phyloP scores from a whole-genome alignment of 1,284 basidiomycete genomes.

The Heterobasidion parviporum region DNA sequence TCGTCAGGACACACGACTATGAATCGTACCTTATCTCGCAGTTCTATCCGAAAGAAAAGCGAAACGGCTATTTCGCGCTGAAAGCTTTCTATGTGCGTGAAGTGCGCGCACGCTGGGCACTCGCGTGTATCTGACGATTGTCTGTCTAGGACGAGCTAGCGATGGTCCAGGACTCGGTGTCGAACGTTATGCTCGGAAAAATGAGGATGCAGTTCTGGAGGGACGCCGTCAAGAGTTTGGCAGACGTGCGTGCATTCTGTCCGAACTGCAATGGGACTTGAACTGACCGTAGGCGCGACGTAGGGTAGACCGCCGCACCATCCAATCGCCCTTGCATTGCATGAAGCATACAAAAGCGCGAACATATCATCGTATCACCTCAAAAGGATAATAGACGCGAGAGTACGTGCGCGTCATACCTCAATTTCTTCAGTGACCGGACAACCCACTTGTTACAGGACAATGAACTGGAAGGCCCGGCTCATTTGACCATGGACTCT shows the following conservation, averaged over 20 bases:
- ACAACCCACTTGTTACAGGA: conserved; percentile 39
- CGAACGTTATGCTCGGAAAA: conserved; percentile 73
- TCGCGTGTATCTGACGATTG: background rate
- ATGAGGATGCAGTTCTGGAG: conserved; percentile 94
- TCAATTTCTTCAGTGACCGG: background rate
- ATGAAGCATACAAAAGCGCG: conserved; percentile 43
- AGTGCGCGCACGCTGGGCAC: background rate
- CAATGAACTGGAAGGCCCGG: conserved; percentile 60
- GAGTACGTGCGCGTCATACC: conserved; percentile 41
- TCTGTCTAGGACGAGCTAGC: conserved; percentile 71
- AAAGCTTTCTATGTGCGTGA: conserved; percentile 81
- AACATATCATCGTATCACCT: conserved; percentile 70
- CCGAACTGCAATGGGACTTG: background rate
- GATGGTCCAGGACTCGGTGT: conserved; percentile 72
- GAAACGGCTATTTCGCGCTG: conserved; percentile 72
- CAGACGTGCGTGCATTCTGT: conserved; percentile 42
- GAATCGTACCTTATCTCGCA: conserved; percentile 74
- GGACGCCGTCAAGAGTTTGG: conserved; percentile 71
- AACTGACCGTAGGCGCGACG: conserved; percentile 15
- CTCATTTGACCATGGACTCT: conserved; percentile 64
- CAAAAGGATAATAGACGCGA: conserved; percentile 78
- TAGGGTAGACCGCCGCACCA: conserved; percentile 75
- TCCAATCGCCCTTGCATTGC: conserved; percentile 74
- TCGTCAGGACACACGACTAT: conserved; percentile 72
- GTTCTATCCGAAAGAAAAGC: conserved; percentile 63